A percentile compares a stretch with the other conserved stretches of the same genome.
Conservation (phyloP, 306 rosid species). For the Fragaria nilgerrensis region DNA sequence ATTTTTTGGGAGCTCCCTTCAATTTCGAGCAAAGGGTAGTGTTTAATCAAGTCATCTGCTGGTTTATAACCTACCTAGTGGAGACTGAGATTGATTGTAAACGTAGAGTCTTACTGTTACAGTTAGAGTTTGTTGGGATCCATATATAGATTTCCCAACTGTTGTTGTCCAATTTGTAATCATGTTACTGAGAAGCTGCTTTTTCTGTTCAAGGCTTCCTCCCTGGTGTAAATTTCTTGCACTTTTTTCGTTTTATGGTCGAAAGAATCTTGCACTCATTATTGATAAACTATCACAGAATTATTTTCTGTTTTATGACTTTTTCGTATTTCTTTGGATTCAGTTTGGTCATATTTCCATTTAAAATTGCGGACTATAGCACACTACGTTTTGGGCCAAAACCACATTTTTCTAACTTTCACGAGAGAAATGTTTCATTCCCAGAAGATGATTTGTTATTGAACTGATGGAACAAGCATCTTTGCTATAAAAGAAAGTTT, state of each 20-base stretch:
- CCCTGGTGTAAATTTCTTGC: conserved; percentile 43
- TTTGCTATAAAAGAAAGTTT: background rate
- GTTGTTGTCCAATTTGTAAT: conserved; percentile 24
- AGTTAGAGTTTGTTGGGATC: conserved; percentile 40
- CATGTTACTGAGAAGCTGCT: conserved; percentile 53
- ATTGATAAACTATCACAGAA: background rate
- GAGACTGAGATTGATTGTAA: conserved; percentile 57
- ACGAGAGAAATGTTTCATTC: too few relatives aligned
- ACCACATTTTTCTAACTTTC: background rate
- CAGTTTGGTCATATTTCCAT: background rate
- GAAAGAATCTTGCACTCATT: too few relatives aligned
- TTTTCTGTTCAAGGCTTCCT: conserved; percentile 43
- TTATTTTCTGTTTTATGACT: background rate
- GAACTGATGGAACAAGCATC: too few relatives aligned
- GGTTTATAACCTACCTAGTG: conserved; percentile 37
- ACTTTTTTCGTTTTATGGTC: background rate
- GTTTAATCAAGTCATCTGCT: conserved; percentile 40
- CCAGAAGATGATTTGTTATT: background rate
- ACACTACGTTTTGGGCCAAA: background rate
- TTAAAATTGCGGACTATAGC: background rate
- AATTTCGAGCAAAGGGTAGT: conserved; percentile 21
- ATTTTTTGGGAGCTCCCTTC: conserved; percentile 46
- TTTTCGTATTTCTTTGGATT: background rate
- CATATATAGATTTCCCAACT: conserved; percentile 43
- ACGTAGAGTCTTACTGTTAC: conserved; percentile 44